These are phyloP conservation scores for Rhodotorula taiwanensis DNA, from an alignment of 768 basidiomycete species.

Conservation along the genomic window DNA sequence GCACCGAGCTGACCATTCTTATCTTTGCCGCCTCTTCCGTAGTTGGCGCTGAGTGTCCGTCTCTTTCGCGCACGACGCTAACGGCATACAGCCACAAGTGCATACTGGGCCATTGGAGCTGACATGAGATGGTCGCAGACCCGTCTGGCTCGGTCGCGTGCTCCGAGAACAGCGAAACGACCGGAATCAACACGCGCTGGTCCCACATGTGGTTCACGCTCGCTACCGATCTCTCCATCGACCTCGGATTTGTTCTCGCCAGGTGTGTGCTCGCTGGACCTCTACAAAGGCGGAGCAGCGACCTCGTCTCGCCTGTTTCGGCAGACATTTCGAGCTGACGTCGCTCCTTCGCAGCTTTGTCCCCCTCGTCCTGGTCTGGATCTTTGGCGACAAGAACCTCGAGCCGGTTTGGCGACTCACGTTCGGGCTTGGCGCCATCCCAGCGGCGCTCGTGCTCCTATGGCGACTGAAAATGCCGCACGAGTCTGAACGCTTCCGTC, in stretches of 20 bases:
- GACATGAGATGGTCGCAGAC: no score
- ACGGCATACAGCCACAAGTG: constrained; percentile 76
- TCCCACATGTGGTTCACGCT: constrained; percentile 82
- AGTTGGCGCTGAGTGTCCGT: no score
- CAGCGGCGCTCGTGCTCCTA: background rate
- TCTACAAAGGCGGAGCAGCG: background rate
- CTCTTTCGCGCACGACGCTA: constrained; percentile 57
- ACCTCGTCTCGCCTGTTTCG: background rate
- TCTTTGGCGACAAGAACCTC: constrained; percentile 34
- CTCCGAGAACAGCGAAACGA: constrained; percentile 82
- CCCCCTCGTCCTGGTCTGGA: constrained; percentile 31
- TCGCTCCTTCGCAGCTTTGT: constrained; percentile 23
- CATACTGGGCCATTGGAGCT: no score
- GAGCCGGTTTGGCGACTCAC: constrained; percentile 38
- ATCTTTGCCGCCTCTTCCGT: no score
- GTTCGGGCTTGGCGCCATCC: constrained; percentile 14
- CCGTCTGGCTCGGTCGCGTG: no score
- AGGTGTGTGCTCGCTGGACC: no score
- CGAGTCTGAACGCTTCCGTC: constrained; percentile 9
- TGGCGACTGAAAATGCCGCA: constrained; percentile 12
- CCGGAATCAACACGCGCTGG: constrained; percentile 65
- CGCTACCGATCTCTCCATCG: constrained; percentile 62
- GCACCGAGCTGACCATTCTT: background rate
- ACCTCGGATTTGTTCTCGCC: constrained; percentile 35
- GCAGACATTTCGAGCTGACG: background rate